phyloP scores from a whole-genome alignment of 2,329 filamentous ascomycete species.

The Colletotrichum sp. region DNA sequence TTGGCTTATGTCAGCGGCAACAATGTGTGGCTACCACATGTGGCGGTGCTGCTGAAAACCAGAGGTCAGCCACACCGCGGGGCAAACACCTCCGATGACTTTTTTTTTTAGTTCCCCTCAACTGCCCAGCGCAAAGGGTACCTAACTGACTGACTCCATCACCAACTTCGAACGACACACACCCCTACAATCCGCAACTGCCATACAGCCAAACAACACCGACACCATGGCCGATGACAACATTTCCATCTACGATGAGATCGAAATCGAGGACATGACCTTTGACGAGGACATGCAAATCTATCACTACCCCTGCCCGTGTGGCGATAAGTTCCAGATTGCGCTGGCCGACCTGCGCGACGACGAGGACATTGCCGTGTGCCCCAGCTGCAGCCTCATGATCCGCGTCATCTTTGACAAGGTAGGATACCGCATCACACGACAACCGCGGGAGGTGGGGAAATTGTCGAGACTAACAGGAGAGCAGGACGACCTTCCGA shows the following conservation, averaged over 20 bases:
- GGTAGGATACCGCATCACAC: slow-evolving; percentile 46
- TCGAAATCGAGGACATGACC: slow-evolving; percentile 99
- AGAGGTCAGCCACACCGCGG: slow-evolving; percentile 17
- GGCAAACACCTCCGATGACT: neutral
- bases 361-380: slow-evolving; percentile 93
- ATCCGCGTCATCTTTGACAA: slow-evolving; percentile 92
- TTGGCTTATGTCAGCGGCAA: neutral
- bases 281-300: slow-evolving; percentile 82
- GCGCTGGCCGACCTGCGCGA: slow-evolving; percentile 83
- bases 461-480: neutral
- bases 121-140: neutral
- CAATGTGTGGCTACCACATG: neutral
- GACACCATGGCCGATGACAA: slow-evolving; percentile 66
- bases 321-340: slow-evolving; percentile 96
- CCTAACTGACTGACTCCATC: neutral
- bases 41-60: rapidly evolving
- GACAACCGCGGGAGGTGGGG: no score
- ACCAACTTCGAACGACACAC: neutral
- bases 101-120: neutral
- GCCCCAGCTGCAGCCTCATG: slow-evolving; percentile 96
- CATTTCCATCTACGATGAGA: slow-evolving; percentile 89
- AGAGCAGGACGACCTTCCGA: slow-evolving; percentile 48
- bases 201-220: neutral
- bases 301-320: slow-evolving; percentile 96
- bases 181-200: neutral